Percentiles rank a stretch among this genome's conserved stretches.
Conservation (phyloP, 805 yeast species). For the Ogataea corticis region DNA sequence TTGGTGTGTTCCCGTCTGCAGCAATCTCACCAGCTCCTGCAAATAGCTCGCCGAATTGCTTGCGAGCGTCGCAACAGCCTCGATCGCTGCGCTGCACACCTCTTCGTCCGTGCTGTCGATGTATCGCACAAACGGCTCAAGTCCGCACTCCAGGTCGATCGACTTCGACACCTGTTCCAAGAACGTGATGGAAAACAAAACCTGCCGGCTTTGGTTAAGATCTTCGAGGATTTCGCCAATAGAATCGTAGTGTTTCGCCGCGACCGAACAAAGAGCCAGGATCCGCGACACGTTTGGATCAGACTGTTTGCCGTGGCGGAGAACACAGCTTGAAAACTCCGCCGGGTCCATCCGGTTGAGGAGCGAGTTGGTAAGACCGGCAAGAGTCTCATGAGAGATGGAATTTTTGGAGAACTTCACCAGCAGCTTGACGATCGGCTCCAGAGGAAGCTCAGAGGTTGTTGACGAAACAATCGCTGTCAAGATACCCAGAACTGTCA, state of each 20-base stretch:
- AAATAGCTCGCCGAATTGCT: constrained; percentile 40
- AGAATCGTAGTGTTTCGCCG: constrained; percentile 34
- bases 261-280: constrained; percentile 37
- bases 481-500: constrained; percentile 14
- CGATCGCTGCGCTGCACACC: constrained; percentile 48
- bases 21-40: constrained; percentile 36
- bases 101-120: constrained; percentile 34
- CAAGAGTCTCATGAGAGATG: constrained; percentile 19
- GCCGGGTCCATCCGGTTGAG: constrained; percentile 12
- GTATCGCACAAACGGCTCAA: constrained; percentile 38
- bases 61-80: constrained; percentile 51
- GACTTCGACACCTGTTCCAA: constrained; percentile 51
- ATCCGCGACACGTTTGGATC: constrained; percentile 30
- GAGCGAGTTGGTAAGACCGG: constrained; percentile 20
- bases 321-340: constrained; percentile 16
- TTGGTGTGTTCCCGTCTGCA: constrained; percentile 6
- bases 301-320: constrained; percentile 20
- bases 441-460: constrained; percentile 5
- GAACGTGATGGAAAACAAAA: constrained; percentile 37
- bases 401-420: constrained; percentile 18
- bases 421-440: constrained; percentile 14
- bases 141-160: constrained; percentile 33
- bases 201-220: constrained; percentile 22
- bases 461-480: constrained; percentile 9
- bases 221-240: constrained; percentile 22